These are phyloP conservation scores for Typha latifolia DNA, from an alignment of 176 grass and related monocot genomes.

Conservation along the genomic window DNA sequence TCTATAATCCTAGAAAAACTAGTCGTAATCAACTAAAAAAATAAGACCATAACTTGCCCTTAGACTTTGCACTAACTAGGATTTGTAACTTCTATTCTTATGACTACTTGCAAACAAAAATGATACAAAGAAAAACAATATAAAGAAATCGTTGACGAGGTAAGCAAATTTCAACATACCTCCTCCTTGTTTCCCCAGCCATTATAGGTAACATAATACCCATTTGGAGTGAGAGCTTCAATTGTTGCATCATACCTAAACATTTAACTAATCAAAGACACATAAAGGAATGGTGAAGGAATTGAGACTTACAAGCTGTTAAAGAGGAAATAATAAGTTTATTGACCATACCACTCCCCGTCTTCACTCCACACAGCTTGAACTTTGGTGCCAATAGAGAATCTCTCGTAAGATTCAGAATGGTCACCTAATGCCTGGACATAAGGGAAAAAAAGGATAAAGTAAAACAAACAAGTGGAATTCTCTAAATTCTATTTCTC, in stretches of 20 bases:
- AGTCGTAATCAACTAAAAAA: not conserved
- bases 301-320: not conserved
- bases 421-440: constrained; percentile 30
- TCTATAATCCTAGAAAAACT: not conserved
- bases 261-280: constrained; percentile 48
- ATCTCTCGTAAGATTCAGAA: constrained; percentile 30
- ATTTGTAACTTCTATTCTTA: not conserved
- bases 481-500: no score
- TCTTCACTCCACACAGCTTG: constrained; percentile 85
- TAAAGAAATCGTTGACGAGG: no score
- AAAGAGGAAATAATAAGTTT: constrained; percentile 7
- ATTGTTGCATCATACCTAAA: constrained; percentile 91
- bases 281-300: constrained; percentile 40
- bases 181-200: constrained; percentile 89
- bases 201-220: constrained; percentile 76
- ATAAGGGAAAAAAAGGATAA: constrained; percentile 2
- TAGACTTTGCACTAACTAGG: not conserved
- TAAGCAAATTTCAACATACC: constrained; percentile 26
- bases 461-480: not conserved
- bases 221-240: constrained; percentile 58
- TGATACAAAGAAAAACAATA: not conserved
- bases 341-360: constrained; percentile 54
- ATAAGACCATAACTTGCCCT: not conserved
- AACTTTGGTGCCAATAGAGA: constrained; percentile 59
- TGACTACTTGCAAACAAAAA: not conserved